phyloP scores from a whole-genome alignment of 345 rosid genomes.

The Melaleuca alternifolia region DNA sequence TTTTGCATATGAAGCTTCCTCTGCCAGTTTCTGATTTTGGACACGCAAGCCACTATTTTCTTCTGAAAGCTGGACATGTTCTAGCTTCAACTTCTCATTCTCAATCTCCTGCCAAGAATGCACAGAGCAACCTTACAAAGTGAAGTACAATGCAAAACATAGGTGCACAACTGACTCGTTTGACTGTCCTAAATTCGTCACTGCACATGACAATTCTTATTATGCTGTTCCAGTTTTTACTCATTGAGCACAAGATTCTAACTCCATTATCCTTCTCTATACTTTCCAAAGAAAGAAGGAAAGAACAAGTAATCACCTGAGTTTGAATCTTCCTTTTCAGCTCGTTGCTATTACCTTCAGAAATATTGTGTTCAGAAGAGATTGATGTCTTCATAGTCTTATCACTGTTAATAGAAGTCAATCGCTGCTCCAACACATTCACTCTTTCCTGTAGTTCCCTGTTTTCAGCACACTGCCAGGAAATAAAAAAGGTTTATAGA shows the following conservation, averaged over 20 bases:
- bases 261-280: neutral
- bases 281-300: neutral
- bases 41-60: constrained; percentile 81
- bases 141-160: neutral
- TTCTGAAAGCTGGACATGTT: constrained; percentile 74
- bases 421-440: constrained; percentile 50
- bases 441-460: constrained; percentile 75
- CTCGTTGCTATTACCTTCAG: constrained; percentile 52
- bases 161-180: neutral
- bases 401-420: constrained; percentile 41
- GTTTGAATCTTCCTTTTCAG: constrained; percentile 67
- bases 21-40: constrained; percentile 85
- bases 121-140: neutral
- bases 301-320: constrained; percentile 43
- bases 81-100: constrained; percentile 77
- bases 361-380: constrained; percentile 23
- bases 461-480: constrained; percentile 62
- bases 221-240: neutral
- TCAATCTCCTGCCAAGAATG: constrained; percentile 48
- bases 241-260: neutral
- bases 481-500: neutral
- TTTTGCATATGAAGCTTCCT: constrained; percentile 96
- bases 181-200: neutral
- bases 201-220: neutral
- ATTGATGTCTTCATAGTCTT: constrained; percentile 34